These are phyloP conservation scores for Omphalea diandra DNA, from an alignment of 441 rosid genomes.

Conservation along the genomic window DNA sequence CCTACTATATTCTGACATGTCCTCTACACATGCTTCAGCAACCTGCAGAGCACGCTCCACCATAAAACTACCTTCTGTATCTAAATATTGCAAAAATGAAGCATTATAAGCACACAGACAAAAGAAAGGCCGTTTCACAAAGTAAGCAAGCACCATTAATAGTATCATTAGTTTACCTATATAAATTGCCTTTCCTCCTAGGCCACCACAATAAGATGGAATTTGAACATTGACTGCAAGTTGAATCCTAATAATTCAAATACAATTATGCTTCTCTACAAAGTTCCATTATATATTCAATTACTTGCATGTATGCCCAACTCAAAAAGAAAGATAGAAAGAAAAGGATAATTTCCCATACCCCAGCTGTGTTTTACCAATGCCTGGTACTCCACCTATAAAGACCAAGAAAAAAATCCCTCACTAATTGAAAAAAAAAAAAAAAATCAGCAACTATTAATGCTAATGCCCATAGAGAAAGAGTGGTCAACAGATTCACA, in stretches of 20 bases:
- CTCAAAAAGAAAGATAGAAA: slow-evolving; percentile 14
- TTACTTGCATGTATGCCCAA: not conserved
- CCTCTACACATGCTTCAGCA: slow-evolving; percentile 74
- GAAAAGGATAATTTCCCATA: slow-evolving; percentile 34
- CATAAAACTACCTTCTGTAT: slow-evolving; percentile 96
- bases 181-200: slow-evolving; percentile 87
- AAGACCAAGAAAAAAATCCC: not conserved
- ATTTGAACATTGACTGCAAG: slow-evolving; percentile 93
- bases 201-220: slow-evolving; percentile 76
- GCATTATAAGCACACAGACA: slow-evolving; percentile 2
- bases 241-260: slow-evolving; percentile 66
- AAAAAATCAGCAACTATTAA: slow-evolving; percentile 1
- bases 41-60: slow-evolving; percentile 87
- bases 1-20: slow-evolving; percentile 55
- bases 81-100: slow-evolving; percentile 35
- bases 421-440: no score
- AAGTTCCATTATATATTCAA: not conserved
- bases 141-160: not conserved
- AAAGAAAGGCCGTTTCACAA: not conserved
- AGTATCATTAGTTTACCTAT: slow-evolving; percentile 45
- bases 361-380: slow-evolving; percentile 98
- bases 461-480: not conserved
- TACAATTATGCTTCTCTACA: slow-evolving; percentile 18
- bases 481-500: not conserved
- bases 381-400: slow-evolving; percentile 90